Conservation (phyloP, 2,329 filamentous ascomycete species). For the Graphilbum ipis-grandicollis region DNA sequence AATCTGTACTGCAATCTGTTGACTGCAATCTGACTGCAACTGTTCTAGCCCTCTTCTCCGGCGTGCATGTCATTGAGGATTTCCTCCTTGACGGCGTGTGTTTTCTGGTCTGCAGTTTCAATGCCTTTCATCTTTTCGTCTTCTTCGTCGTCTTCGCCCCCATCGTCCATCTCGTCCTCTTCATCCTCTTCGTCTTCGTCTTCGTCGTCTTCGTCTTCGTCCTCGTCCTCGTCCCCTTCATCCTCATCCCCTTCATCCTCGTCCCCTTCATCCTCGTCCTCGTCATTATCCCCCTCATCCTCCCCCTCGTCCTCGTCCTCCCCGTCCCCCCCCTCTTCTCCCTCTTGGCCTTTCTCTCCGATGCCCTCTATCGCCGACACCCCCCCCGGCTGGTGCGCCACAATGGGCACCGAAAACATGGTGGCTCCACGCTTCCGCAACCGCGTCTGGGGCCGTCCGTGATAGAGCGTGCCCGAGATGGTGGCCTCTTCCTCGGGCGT, state of each 20-base stretch:
- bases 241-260: slow-evolving; percentile 5
- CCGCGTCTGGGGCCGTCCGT: slow-evolving; percentile 6
- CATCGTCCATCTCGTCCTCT: slow-evolving; percentile 1
- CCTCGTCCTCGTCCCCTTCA: slow-evolving; percentile 3
- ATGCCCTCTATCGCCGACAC: neutral
- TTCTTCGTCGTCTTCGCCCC: neutral
- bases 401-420: slow-evolving; percentile 8
- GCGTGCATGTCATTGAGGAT: no score
- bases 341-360: slow-evolving; percentile 2
- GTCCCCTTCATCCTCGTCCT: slow-evolving; percentile 2
- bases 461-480: slow-evolving; percentile 6
- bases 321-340: slow-evolving; percentile 1
- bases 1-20: no score
- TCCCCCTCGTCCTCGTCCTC: slow-evolving; percentile 2
- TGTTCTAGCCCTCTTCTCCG: no score
- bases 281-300: slow-evolving; percentile 1
- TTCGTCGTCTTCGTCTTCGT: slow-evolving; percentile 1
- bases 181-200: slow-evolving; percentile 3
- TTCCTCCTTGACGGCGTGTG: no score
- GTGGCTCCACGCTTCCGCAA: slow-evolving; percentile 5
- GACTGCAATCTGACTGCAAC: no score
- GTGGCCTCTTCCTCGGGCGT: slow-evolving; percentile 17
- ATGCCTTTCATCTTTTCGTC: neutral
- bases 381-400: neutral
- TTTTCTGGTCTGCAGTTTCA: slow-evolving; percentile 1